These are phyloP conservation scores for Cymodocea nodosa DNA, from an alignment of 116 monocot genomes.

Conservation along the genomic window DNA sequence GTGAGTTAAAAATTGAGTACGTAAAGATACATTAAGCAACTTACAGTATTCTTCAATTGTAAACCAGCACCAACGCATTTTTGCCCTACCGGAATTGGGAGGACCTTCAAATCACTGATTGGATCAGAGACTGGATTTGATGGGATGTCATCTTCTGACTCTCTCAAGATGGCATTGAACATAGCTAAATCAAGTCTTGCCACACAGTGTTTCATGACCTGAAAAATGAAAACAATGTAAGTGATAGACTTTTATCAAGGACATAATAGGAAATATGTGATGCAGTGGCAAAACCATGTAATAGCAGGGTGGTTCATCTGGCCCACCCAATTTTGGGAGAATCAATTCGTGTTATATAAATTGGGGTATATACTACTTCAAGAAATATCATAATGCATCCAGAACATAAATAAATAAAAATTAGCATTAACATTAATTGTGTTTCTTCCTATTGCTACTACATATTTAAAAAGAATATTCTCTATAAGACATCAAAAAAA, in stretches of 20 bases:
- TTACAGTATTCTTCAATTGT: constrained; percentile 89
- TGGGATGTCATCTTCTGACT: constrained; percentile 76
- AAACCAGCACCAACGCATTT: constrained; percentile 76
- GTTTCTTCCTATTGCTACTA: no score
- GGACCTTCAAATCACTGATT: constrained; percentile 65
- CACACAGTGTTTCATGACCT: constrained; percentile 95
- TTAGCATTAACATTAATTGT: no score
- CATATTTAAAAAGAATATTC: no score
- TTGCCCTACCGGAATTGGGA: constrained; percentile 63
- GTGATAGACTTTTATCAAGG: neutral
- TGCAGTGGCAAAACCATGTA: no score
- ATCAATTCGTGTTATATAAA: no score
- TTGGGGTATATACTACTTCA: no score
- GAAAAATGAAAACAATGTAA: constrained; percentile 4
- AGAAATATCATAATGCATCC: no score
- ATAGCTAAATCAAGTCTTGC: constrained; percentile 87
- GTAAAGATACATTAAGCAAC: constrained; percentile 2
- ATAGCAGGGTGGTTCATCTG: no score
- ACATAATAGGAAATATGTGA: neutral
- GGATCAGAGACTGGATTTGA: constrained; percentile 84
- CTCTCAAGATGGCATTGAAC: constrained; percentile 84
- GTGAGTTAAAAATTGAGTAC: neutral
- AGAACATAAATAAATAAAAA: no score
- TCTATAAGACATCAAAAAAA: no score
- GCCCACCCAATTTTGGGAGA: no score